Base-by-base conservation (phyloP, 192 early-diverging fungal genomes). In the Neocallimastix lanati region DNA sequence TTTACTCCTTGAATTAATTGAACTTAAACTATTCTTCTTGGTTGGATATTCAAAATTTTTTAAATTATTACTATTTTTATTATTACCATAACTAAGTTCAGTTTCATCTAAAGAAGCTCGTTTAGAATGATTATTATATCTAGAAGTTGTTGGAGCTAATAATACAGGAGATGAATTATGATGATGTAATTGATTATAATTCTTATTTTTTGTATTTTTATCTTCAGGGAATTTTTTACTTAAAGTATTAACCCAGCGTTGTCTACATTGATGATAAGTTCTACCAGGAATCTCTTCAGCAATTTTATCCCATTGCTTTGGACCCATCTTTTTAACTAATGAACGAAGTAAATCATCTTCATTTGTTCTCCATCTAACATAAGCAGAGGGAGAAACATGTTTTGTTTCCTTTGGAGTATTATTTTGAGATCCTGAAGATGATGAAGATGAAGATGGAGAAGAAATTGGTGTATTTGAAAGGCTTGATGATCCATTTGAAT, bases 181-280 rank as follows among this genome's bases (percentile, higher is more conserved):
- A 67, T 67, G 50, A 21, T 67, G 50, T 67, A 67, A 9, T 9
- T 15, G 18, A 67, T n/a, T 67, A n/a, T 21, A n/a, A 67, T n/a
- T n/a, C n/a, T 16, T 67, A 67, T 67, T 67, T 67, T 7, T 67
- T 1, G 50, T 18, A 50, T 16, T 21, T 25, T 25, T 25, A 67
- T 67, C 50, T 67, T 67, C 50, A n/a, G 50, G 50, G 50, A 27
- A 67, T n/a, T 67, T 67, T n/a, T 67, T 67, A 67, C 50, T 67
- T 21, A 67, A 67, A 9, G 50, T 67, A n/a, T 67, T 67, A 67
- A 67, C 50, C 86, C 86, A 87, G 2, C 86, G 82, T 67, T 87
- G 85, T 18, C 86, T 80, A 30, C 86, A 87, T 79, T 87, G 86
- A 9, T 85, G 83, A 77, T 85, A 80, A 29, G 58, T 87, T 50